Evolutionary conservation across 2,329 filamentous ascomycete species (phyloP), one percentile per base, ranked within the genome.

Genomic region (Verticillium longisporum): DNA sequence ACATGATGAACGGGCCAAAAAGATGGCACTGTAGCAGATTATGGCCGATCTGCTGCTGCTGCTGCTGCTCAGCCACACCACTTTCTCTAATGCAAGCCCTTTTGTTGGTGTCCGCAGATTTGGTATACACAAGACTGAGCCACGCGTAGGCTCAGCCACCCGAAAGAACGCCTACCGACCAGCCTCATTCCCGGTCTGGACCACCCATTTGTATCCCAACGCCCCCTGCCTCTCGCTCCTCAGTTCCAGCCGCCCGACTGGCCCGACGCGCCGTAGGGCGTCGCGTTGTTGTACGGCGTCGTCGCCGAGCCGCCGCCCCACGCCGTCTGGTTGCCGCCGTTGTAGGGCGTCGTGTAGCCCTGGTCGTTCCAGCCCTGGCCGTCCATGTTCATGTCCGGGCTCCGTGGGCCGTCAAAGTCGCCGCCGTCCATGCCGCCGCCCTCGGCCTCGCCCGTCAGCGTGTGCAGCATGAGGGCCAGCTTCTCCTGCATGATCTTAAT

Each of bases 401-500:
- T 90, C 64, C 86, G 82, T 2, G 86, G 86, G 1, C 86, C 88
- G 67, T 85, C 83, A 66, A 85, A 85, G 62, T 83, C 82, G 64
- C 82, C 84, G 65, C 81, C 81, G 67, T 83, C 81, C 62, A 85
- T 85, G 7, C 9, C 34, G 41, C 80, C 81, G 56, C 85, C 83
- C 60, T 80, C 74, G 2, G 80, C 75, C 69, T 81, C 81, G 61
- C 75, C 72, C 59, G 83, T 81, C 66, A 89, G 75, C 36, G 85
- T 83, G 62, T 85, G 80, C 63, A 97, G 88, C 45, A 97, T 84
- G 4, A 82, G 83, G 2, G 93, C 95, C 38, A 99, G 85, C 78
- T 99, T 99, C 67, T 89, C 85, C 74, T 98, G 95, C 61, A 99
- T 80, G 33, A 92, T 89, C 65, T 89, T 87, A 73, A 99, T 96